Evolutionary conservation across 2,329 filamentous ascomycete genomes (phyloP).

Genomic region (Colletotrichum karsti): DNA sequence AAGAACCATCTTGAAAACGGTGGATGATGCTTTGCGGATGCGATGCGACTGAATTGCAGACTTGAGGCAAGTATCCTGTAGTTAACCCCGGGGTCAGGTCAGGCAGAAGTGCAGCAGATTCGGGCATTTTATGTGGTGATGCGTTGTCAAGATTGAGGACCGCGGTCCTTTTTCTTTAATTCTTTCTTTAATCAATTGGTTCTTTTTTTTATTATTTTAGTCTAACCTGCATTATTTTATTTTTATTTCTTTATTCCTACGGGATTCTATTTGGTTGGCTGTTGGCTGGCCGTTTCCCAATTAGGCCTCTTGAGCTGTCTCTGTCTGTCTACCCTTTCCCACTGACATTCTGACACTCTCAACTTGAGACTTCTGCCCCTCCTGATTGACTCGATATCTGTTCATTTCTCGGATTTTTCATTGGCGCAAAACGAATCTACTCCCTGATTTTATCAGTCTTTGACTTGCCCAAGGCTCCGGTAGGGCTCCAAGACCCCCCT

Average conservation of each 20-base stretch:
- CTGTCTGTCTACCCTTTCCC: neutral
- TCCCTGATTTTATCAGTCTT: neutral
- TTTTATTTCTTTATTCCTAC: neutral
- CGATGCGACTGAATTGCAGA: neutral
- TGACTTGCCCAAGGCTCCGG: slow-evolving; percentile 1
- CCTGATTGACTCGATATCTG: slow-evolving; percentile 20
- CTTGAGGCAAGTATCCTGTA: neutral
- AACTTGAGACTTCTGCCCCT: neutral
- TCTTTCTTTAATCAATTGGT: slow-evolving; percentile 30
- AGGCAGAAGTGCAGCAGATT: slow-evolving; percentile 57
- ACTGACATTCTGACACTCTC: neutral
- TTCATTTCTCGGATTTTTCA: slow-evolving; percentile 1
- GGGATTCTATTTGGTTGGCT: neutral
- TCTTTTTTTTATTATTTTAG: slow-evolving; percentile 8
- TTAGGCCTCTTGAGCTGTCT: neutral
- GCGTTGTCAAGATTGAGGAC: slow-evolving; percentile 56
- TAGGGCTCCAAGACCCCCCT: slow-evolving; percentile 4
- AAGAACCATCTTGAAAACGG: neutral
- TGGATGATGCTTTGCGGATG: slow-evolving; percentile 7
- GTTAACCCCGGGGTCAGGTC: slow-evolving; percentile 39
- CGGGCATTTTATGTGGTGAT: slow-evolving; percentile 56
- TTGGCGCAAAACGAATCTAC: slow-evolving; percentile 21
- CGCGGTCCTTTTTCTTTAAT: neutral
- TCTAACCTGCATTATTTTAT: neutral
- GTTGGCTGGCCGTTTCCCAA: neutral